Conservation (phyloP, 768 basidiomycete species). For the Rickenella mellea region DNA sequence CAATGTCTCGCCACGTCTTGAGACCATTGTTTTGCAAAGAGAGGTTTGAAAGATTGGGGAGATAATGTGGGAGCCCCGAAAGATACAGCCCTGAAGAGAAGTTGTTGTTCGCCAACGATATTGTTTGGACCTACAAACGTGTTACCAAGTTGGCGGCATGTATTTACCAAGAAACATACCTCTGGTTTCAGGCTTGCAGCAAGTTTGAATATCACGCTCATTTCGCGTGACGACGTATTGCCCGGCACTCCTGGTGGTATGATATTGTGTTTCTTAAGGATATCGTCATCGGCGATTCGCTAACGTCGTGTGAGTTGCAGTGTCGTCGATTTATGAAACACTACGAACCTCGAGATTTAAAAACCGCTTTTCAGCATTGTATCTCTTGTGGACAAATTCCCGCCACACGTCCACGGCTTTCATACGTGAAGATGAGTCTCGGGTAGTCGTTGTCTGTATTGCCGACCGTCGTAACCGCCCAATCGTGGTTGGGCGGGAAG, state of each 20-base stretch:
- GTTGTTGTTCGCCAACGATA: constrained; percentile 80
- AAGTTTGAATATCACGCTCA: constrained; percentile 83
- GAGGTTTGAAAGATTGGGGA: constrained; percentile 73
- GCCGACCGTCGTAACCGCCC: constrained; percentile 14
- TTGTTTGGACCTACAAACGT: constrained; percentile 52
- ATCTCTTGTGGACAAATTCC: constrained; percentile 64
- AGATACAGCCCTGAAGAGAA: constrained; percentile 52
- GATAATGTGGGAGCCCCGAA: constrained; percentile 53
- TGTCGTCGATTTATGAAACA: background rate
- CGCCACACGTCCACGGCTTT: constrained; percentile 60
- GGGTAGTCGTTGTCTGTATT: constrained; percentile 6
- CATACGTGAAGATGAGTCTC: constrained; percentile 22
- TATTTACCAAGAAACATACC: constrained; percentile 27
- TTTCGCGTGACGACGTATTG: constrained; percentile 47
- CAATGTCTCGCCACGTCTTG: constrained; percentile 59
- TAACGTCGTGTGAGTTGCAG: constrained; percentile 18
- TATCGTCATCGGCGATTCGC: constrained; percentile 72
- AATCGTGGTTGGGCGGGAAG: constrained; percentile 15
- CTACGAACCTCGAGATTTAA: constrained; percentile 74
- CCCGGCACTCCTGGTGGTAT: constrained; percentile 60
- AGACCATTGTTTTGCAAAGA: constrained; percentile 75
- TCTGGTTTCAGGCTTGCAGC: constrained; percentile 70
- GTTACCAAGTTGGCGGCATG: constrained; percentile 6
- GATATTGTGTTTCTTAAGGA: constrained; percentile 63
- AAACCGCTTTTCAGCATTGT: constrained; percentile 57